Evolutionary conservation across 1,284 basidiomycete genomes (phyloP).

Genomic region (Marasmius sp.): DNA sequence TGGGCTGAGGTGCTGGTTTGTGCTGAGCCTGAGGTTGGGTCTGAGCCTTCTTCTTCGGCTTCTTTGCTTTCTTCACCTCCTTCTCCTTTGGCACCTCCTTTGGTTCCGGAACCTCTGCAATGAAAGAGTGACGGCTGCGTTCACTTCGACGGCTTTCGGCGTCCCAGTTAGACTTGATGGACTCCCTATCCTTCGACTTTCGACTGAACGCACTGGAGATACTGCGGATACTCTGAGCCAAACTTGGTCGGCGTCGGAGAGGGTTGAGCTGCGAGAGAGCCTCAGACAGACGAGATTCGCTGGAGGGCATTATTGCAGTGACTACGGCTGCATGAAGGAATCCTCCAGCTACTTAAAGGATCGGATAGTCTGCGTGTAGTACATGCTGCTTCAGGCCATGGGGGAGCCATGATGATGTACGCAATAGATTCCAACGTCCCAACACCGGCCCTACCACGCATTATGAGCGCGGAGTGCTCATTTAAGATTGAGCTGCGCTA

Average conservation of each 20-base stretch:
- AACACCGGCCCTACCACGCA: neutral
- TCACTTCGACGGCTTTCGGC: neutral
- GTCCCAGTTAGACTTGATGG: neutral
- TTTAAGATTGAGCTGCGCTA: neutral
- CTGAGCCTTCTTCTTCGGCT: neutral
- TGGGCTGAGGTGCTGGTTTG: neutral
- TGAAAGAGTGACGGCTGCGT: neutral
- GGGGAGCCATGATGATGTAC: neutral
- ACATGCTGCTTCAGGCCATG: neutral
- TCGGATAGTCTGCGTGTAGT: neutral
- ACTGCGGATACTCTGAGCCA: conserved; percentile 37
- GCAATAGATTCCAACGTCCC: neutral
- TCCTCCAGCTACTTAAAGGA: neutral
- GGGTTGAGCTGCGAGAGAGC: conserved; percentile 24
- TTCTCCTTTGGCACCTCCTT: neutral
- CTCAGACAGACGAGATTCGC: conserved; percentile 1
- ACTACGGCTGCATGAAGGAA: neutral
- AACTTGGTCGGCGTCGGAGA: conserved; percentile 36
- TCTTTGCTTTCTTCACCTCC: neutral
- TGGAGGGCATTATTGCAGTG: neutral
- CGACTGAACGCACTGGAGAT: conserved; percentile 21
- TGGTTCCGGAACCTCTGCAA: neutral
- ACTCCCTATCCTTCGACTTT: neutral
- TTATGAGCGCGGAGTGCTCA: neutral
- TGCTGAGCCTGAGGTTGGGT: neutral